Percentiles rank a stretch among this genome's conserved stretches.
Conservation (phyloP, 768 basidiomycete genomes). For the Trametes elegans region DNA sequence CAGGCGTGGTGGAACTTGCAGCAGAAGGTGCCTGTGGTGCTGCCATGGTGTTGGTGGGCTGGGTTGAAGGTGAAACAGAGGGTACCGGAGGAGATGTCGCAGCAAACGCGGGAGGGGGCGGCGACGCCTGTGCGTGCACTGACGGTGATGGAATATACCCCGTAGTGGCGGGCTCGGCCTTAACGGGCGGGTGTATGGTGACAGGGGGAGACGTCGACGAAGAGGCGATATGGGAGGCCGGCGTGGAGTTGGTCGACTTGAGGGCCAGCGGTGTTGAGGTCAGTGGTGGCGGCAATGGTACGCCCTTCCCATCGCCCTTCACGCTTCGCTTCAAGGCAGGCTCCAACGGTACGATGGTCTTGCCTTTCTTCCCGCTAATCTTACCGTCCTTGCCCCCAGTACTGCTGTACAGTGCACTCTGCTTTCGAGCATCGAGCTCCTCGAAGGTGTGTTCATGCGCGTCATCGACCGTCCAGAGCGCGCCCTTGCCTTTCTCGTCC, state of each 20-base stretch:
- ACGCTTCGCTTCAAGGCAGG: conserved; percentile 70
- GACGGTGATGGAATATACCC: conserved; percentile 11
- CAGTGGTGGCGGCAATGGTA: conserved; percentile 63
- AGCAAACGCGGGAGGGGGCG: conserved; percentile 1
- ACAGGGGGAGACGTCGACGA: conserved; percentile 3
- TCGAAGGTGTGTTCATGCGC: conserved; percentile 64
- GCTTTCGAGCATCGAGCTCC: conserved; percentile 61
- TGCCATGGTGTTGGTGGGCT: neutral
- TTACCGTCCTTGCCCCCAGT: conserved; percentile 40
- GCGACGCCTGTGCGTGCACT: conserved; percentile 8
- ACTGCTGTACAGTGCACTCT: conserved; percentile 33
- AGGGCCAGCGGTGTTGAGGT: conserved; percentile 61
- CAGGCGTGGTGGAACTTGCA: conserved; percentile 19
- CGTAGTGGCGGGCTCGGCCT: conserved; percentile 22
- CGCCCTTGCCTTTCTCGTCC: conserved; percentile 88
- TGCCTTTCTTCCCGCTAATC: conserved; percentile 57
- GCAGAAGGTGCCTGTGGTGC: conserved; percentile 20
- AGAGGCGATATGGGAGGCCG: neutral
- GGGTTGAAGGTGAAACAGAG: conserved; percentile 1
- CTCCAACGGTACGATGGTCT: conserved; percentile 46
- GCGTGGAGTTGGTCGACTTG: conserved; percentile 33
- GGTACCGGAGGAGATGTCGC: conserved; percentile 8
- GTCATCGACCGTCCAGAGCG: conserved; percentile 90
- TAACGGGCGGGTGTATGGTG: conserved; percentile 21
- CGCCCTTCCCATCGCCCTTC: conserved; percentile 58